Evolutionary conservation across 2,329 filamentous ascomycete species (phyloP).

Genomic region (Pestalotiopsis sp.): DNA sequence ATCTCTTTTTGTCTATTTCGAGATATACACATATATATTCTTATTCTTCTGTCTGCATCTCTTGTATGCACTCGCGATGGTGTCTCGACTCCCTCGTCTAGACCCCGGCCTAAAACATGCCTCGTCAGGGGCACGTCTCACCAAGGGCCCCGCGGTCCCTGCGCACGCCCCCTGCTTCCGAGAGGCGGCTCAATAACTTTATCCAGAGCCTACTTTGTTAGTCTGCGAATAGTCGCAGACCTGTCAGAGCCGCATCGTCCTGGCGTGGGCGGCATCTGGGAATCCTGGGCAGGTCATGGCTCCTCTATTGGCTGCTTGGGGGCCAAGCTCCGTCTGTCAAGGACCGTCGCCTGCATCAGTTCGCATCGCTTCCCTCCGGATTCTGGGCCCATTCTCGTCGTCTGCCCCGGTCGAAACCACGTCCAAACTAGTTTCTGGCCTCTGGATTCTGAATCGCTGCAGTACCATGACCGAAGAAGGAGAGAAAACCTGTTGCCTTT

Average conservation of each 20-base stretch:
- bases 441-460: conserved; percentile 1
- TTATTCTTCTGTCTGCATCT: background rate
- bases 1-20: background rate
- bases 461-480: background rate
- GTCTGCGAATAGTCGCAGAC: conserved; percentile 15
- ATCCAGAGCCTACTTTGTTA: conserved; percentile 7
- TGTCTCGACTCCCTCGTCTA: conserved; percentile 11
- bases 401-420: conserved; percentile 18
- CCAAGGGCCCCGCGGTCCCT: conserved; percentile 8
- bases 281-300: background rate
- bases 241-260: conserved; percentile 16
- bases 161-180: conserved; percentile 10
- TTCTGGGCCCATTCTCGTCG: conserved; percentile 15
- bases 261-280: background rate
- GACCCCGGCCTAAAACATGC: conserved; percentile 25
- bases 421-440: conserved; percentile 12
- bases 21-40: background rate
- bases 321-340: conserved; percentile 4
- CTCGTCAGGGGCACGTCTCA: conserved; percentile 30
- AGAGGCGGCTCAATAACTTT: conserved; percentile 17
- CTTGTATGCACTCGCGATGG: background rate
- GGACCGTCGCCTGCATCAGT: conserved; percentile 10
- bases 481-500: background rate
- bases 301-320: background rate
- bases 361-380: conserved; percentile 18